Base-by-base conservation (phyloP, 345 rosid genomes). In the Moricandia moricandioides region DNA sequence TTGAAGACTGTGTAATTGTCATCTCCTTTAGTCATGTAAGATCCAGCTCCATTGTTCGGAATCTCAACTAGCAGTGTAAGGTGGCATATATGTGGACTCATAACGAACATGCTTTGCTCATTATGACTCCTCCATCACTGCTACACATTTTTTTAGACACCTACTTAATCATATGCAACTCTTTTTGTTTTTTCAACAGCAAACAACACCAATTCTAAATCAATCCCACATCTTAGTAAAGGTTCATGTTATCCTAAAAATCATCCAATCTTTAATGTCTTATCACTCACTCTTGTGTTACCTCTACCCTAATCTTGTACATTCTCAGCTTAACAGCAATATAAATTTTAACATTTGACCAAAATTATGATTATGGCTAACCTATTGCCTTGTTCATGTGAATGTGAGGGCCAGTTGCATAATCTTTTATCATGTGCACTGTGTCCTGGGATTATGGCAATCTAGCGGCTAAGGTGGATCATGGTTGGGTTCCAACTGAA, bases 301-400 rank as follows among this genome's bases (percentile, higher is more conserved):
- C 18, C 17, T 58, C 13, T 58, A 29, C 10, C 0, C 62, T 58
- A 12, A 58, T 58, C 17, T 58, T 27, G 34, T n/a, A 6, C 17
- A 5, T 6, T 27, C 10, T 27, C 33, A 26, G 33, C 33, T 18
- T 26, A 12, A 6, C 6, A 12, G 34, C 62, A 57, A 13, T 57
- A 10, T 2, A 56, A 26, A n/a, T n/a, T 47, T 47, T 2, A 4
- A 39, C 51, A 4, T 43, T 13, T 5, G 16, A 43, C 14, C 14
- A 40, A 43, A 43, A 43, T 13, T 43, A 13, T 47, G 18, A 54
- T 21, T 30, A 9, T 54, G 91, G 89, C 11, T 73, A 86, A 16
- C 80, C 80, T 51, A 18, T 70, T 29, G 69, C 82, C 6, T 58
- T 49, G 73, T 51, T 59, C 81, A 78, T 60, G 43, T 14, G 8